Base-by-base conservation (phyloP, 148 eudicot genomes). In the Amaranthus palmeri region DNA sequence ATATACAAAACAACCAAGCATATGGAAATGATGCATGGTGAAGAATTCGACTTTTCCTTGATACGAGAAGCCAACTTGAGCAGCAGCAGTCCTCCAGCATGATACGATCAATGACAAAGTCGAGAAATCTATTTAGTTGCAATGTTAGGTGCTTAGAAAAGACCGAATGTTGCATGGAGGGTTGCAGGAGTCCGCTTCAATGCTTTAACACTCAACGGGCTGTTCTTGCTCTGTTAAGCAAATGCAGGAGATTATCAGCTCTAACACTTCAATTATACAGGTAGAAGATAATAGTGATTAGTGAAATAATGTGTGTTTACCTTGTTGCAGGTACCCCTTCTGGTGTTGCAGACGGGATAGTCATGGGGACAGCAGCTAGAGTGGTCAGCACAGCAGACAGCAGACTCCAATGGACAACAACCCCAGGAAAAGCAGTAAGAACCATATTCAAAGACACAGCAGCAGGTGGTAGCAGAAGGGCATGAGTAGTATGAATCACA, bases 291-390 rank as follows among this genome's bases (percentile, higher is more conserved):
- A 70, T n/a, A 6, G 36, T 25, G 36, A 25, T 25, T 25, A 25
- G 36, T 25, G 36, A 25, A 25, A 25, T 25, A 25, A 25, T 25
- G 36, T 7, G 68, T 36, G 44, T 72, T 80, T 86, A 87, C 92
- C 86, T 79, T 56, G 70, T 57, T 80, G 86, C 97, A 90, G 54
- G 96, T 84, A 15, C 91, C 86, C 41, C 67, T 69, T 8, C 74
- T 59, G 62, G 83, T 51, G 77, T 92, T 83, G 68, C 97, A 90
- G 62, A 90, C 72, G 7, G 97, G 97, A 47, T 83, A 90, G 42
- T 90, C 93, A 4, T 85, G 96, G 3, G 97, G 97, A 85, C 97
- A 88, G 88, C 96, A 88, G 81, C 97, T 88, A 12, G 78, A 81
- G 66, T 83, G 83, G 68, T 90, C 97, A 47, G 81, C 86, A 66